Percentiles rank a stretch among this genome's conserved stretches.
Evolutionary conservation across 2,329 filamentous ascomycete genomes (phyloP).

Genomic region (Fusarium sp.): DNA sequence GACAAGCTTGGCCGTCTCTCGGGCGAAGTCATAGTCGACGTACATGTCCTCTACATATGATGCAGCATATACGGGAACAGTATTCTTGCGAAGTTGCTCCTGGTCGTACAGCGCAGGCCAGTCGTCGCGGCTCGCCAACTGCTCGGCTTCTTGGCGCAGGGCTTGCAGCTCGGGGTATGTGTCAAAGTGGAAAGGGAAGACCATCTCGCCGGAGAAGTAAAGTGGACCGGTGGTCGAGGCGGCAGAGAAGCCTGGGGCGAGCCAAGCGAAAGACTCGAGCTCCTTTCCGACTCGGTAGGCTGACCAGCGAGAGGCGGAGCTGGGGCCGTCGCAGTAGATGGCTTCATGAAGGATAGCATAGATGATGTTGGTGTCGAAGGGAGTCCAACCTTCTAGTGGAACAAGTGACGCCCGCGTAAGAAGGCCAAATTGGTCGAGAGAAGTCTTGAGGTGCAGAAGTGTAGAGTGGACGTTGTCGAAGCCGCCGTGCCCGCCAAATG

Average conservation of each 20-base stretch:
- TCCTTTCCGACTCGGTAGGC: constrained; percentile 74
- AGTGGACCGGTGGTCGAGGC: constrained; percentile 65
- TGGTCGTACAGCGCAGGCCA: constrained; percentile 87
- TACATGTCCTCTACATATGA: constrained; percentile 94
- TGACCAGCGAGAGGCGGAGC: constrained; percentile 80
- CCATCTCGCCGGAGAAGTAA: constrained; percentile 93
- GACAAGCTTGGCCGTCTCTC: constrained; percentile 82
- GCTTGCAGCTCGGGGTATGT: constrained; percentile 82
- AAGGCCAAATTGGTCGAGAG: constrained; percentile 83
- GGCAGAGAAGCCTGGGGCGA: constrained; percentile 53
- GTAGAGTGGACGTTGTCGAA: constrained; percentile 82
- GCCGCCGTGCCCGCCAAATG: constrained; percentile 85
- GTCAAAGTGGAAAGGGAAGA: constrained; percentile 88
- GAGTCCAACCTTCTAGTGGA: constrained; percentile 76
- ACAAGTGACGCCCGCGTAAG: constrained; percentile 81
- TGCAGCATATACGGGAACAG: constrained; percentile 89
- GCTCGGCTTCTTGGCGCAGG: constrained; percentile 78
- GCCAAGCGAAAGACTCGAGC: constrained; percentile 67
- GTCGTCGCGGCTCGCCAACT: constrained; percentile 76
- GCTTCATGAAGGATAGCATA: constrained; percentile 92
- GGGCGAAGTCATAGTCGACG: constrained; percentile 83
- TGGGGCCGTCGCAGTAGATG: constrained; percentile 83
- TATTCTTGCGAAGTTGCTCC: constrained; percentile 80
- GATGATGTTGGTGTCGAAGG: constrained; percentile 83
- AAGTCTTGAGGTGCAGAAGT: constrained; percentile 78